Base-by-base conservation (phyloP, 352 stramenopile species). In the Pythium rhizo-oryzae region DNA sequence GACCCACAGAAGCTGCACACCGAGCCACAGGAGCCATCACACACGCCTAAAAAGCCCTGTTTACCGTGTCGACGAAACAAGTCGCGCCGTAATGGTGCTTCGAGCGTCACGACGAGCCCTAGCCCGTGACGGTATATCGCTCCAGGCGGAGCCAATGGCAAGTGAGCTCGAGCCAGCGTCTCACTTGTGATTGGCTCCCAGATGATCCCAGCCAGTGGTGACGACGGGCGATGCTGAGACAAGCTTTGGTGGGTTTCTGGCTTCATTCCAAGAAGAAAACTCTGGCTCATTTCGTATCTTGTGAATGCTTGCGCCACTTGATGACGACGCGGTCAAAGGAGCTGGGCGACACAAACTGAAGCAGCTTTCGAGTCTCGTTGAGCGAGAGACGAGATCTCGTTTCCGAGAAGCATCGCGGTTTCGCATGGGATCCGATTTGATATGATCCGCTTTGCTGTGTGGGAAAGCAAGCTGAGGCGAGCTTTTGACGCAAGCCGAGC, bases 21-120 rank as follows among this genome's bases (percentile, higher is more conserved):
- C 46, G 46, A n/a, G n/a, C n/a, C n/a, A n/a, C n/a, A n/a, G n/a
- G n/a, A n/a, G n/a, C n/a, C n/a, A n/a, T n/a, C n/a, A n/a, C n/a
- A n/a, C 41, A 9, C 41, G 41, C 12, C 41, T 15, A 41, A 16
- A 41, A 41, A 41, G 35, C 35, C n/a, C 46, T 53, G 46, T 53
- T 53, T 53, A 53, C 46, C 46, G 46, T 56, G 50, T 56, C 50
- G 50, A 56, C 50, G 50, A 56, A 56, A 56, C 50, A 56, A 56
- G 50, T 56, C 50, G 50, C 50, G 12, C 23, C 50, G 50, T 56
- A 37, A 37, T 35, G 12, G 25, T 47, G 41, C 41, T 47, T 47
- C 15, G 41, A 21, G n/a, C 50, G 8, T 39, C 25, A 6, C 13
- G 50, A 24, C n/a, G 8, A 47, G 41, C 41, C 41, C 41, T 47